Evolutionary conservation across 1,284 basidiomycete species (phyloP).

Genomic region (Pholiota adiposa): DNA sequence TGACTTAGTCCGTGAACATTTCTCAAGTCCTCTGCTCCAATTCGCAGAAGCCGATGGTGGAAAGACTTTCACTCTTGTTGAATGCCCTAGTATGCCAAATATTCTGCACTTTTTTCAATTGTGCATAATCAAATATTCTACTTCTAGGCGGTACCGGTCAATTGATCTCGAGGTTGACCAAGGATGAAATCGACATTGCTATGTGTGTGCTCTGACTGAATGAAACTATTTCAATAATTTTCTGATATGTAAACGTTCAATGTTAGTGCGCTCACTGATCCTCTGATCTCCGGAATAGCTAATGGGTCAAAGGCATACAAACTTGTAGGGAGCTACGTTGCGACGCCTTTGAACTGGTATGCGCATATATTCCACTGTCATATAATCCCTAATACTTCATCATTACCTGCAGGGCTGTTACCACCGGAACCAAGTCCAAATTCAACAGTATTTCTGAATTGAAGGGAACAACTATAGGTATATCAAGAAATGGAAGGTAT

Average conservation of each 20-base stretch:
- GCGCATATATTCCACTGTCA: neutral
- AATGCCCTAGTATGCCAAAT: conserved; percentile 78
- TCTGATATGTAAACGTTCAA: neutral
- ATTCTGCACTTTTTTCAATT: neutral
- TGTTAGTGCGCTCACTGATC: conserved; percentile 88
- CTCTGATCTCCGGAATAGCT: conserved; percentile 91
- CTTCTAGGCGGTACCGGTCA: conserved; percentile 86
- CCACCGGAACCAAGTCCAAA: conserved; percentile 79
- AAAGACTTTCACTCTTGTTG: conserved; percentile 81
- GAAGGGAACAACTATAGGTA: conserved; percentile 84
- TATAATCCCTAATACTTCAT: neutral
- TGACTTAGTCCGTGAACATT: conserved; percentile 83
- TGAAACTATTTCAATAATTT: neutral
- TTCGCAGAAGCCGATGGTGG: conserved; percentile 67
- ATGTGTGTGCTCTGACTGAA: conserved; percentile 56
- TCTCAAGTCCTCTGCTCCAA: conserved; percentile 87
- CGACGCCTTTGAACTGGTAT: conserved; percentile 85
- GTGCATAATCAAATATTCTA: neutral
- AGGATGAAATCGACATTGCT: conserved; percentile 88
- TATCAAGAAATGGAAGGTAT: conserved; percentile 86
- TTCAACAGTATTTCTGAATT: conserved; percentile 81
- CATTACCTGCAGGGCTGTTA: conserved; percentile 76
- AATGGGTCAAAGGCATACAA: conserved; percentile 88
- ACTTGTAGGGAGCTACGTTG: conserved; percentile 92
- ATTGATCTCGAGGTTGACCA: conserved; percentile 81